Percentiles rank a stretch among this genome's conserved stretches.
Evolutionary conservation across 352 stramenopile species (phyloP).

Genomic region (Phytophthora megakarya): DNA sequence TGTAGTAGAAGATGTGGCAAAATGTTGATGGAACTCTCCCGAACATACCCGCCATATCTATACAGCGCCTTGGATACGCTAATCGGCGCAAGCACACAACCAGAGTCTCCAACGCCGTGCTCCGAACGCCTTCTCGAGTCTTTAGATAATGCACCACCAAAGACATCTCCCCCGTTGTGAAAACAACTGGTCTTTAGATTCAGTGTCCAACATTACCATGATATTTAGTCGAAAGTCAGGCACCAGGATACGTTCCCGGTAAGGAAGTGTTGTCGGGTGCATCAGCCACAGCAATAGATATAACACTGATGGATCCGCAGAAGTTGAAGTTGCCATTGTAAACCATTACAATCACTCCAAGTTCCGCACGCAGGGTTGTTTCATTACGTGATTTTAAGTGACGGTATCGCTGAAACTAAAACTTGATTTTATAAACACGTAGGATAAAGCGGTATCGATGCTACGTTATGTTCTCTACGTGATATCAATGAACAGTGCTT

Average conservation of each 20-base stretch:
- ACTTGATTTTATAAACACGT: background rate
- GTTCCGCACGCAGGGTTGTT: background rate
- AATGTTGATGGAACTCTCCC: conserved; percentile 7
- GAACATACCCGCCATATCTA: conserved; percentile 22
- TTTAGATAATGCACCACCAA: background rate
- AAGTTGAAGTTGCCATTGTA: too few relatives aligned
- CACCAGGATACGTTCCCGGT: conserved; percentile 3
- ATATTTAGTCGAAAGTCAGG: background rate
- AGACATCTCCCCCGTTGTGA: background rate
- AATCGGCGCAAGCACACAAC: background rate
- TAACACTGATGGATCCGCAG: too few relatives aligned
- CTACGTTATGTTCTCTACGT: background rate
- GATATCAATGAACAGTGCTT: background rate
- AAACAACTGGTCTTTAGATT: conserved; percentile 16
- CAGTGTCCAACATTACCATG: background rate
- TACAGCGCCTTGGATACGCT: conserved; percentile 5
- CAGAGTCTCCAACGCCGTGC: background rate
- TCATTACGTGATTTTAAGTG: background rate
- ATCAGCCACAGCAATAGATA: background rate
- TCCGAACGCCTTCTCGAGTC: conserved; percentile 1
- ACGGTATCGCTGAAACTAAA: background rate
- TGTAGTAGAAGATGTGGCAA: conserved; percentile 3
- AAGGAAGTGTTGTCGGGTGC: background rate
- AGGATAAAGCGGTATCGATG: too few relatives aligned
- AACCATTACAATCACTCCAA: too few relatives aligned